Conservation (phyloP, 148 eudicot species). For the Cornus kousa region DNA sequence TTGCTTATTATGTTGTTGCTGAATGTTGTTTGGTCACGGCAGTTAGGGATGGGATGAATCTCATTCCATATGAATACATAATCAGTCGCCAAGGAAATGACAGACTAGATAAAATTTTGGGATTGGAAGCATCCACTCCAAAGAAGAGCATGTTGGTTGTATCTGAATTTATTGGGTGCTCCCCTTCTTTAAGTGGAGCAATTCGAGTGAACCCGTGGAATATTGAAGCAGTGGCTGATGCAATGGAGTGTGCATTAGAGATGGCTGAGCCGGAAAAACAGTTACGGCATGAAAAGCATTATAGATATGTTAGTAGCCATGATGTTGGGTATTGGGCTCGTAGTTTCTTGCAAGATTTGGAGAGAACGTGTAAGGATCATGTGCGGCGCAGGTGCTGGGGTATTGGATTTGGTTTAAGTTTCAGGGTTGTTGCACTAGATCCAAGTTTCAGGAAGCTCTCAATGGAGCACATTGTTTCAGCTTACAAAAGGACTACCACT, state of each 20-base stretch:
- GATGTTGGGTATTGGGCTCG: constrained; percentile 38
- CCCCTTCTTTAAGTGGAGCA: constrained; percentile 37
- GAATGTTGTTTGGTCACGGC: constrained; percentile 42
- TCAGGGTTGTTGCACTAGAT: constrained; percentile 39
- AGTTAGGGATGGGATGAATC: constrained; percentile 44
- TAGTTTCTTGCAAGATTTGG: constrained; percentile 38
- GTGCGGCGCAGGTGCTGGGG: constrained; percentile 33
- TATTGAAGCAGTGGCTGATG: constrained; percentile 37
- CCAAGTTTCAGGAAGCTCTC: constrained; percentile 42
- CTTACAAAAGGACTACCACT: constrained; percentile 26
- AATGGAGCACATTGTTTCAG: constrained; percentile 35
- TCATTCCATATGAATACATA: constrained; percentile 38
- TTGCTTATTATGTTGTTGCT: constrained; percentile 34
- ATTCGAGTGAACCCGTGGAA: constrained; percentile 39
- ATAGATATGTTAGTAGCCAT: constrained; percentile 34
- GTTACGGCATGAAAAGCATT: constrained; percentile 33
- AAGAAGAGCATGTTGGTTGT: constrained; percentile 38
- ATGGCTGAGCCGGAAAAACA: constrained; percentile 29
- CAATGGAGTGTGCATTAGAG: constrained; percentile 28
- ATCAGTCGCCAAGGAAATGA: constrained; percentile 33
- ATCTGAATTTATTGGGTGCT: constrained; percentile 37
- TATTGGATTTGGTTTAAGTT: constrained; percentile 39
- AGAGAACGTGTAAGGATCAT: constrained; percentile 35
- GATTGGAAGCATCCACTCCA: constrained; percentile 17
- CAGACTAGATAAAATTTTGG: constrained; percentile 22